phyloP scores from a whole-genome alignment of 1,139 yeast species.

The Magnusiomyces suaveolens region DNA sequence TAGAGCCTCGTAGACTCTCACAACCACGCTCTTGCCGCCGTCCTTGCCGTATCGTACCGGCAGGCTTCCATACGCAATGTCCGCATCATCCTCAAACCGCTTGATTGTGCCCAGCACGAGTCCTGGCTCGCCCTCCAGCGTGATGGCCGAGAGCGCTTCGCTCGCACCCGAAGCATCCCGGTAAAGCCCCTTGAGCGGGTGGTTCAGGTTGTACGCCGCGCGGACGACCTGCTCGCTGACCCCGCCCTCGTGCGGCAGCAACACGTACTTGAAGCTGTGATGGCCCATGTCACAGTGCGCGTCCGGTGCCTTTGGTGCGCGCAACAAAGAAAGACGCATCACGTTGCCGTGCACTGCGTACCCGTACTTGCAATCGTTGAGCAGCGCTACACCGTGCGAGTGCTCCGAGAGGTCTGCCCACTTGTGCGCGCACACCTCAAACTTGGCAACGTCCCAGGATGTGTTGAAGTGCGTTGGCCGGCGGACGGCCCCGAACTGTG shows the following conservation, averaged over 20 bases:
- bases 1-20: slow-evolving; percentile 74
- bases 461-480: slow-evolving; percentile 94
- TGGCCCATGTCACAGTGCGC: slow-evolving; percentile 87
- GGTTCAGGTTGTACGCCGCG: slow-evolving; percentile 74
- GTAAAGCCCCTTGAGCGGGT: slow-evolving; percentile 32
- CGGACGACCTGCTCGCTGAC: slow-evolving; percentile 57
- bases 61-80: slow-evolving; percentile 29
- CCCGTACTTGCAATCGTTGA: slow-evolving; percentile 85
- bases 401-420: slow-evolving; percentile 85
- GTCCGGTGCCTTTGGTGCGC: slow-evolving; percentile 89
- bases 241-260: slow-evolving; percentile 69
- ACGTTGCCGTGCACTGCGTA: slow-evolving; percentile 83
- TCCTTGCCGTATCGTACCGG: slow-evolving; percentile 35
- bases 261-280: slow-evolving; percentile 74
- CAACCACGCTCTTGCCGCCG: slow-evolving; percentile 38
- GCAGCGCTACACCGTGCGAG: slow-evolving; percentile 76
- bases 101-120: slow-evolving; percentile 63
- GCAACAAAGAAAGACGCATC: slow-evolving; percentile 70
- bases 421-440: slow-evolving; percentile 90
- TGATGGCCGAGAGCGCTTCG: slow-evolving; percentile 14
- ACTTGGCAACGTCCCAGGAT: slow-evolving; percentile 91
- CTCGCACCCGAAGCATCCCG: slow-evolving; percentile 14
- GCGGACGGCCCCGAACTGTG: slow-evolving; percentile 82
- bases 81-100: slow-evolving; percentile 78
- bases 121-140: slow-evolving; percentile 13